Conservation (phyloP, 2,329 filamentous ascomycete genomes). For the Fusarium sp. region DNA sequence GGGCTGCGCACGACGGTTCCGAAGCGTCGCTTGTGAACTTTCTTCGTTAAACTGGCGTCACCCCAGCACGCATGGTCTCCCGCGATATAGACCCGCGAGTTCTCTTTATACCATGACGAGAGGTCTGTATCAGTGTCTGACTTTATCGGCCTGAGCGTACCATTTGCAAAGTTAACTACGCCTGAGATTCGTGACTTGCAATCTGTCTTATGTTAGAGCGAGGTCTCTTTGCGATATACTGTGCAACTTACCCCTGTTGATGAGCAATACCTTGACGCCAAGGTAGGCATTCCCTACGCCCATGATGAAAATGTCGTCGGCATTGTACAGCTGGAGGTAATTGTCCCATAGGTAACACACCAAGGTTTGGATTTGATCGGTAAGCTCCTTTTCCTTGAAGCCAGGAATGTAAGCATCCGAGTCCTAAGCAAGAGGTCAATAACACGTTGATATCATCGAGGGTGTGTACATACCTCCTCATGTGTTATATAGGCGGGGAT, state of each 20-base stretch:
- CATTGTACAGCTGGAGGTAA: slow-evolving; percentile 83
- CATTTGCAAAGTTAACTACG: slow-evolving; percentile 85
- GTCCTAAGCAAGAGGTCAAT: slow-evolving; percentile 54
- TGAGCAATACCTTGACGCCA: slow-evolving; percentile 84
- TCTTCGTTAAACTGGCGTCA: slow-evolving; percentile 69
- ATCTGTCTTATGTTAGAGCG: slow-evolving; percentile 54
- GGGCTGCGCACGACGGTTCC: slow-evolving; percentile 68
- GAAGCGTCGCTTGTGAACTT: slow-evolving; percentile 71
- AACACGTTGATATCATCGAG: background rate
- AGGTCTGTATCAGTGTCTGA: slow-evolving; percentile 81
- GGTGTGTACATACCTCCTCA: slow-evolving; percentile 63
- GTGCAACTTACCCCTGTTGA: slow-evolving; percentile 72
- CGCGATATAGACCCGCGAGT: slow-evolving; percentile 84
- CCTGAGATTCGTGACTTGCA: slow-evolving; percentile 77
- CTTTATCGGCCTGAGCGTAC: slow-evolving; percentile 80
- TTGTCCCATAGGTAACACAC: slow-evolving; percentile 96
- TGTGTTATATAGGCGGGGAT: slow-evolving; percentile 82
- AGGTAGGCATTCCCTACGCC: slow-evolving; percentile 91
- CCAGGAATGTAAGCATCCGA: slow-evolving; percentile 61
- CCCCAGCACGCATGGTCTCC: slow-evolving; percentile 81
- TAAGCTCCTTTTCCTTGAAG: slow-evolving; percentile 61
- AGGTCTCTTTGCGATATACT: slow-evolving; percentile 3
- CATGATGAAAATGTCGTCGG: slow-evolving; percentile 83
- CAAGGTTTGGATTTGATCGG: slow-evolving; percentile 76
- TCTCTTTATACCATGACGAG: slow-evolving; percentile 84